Percentiles rank a stretch among this genome's conserved stretches.
phyloP scores from a whole-genome alignment of 495 filamentous ascomycete genomes.

The Neurospora sp. region DNA sequence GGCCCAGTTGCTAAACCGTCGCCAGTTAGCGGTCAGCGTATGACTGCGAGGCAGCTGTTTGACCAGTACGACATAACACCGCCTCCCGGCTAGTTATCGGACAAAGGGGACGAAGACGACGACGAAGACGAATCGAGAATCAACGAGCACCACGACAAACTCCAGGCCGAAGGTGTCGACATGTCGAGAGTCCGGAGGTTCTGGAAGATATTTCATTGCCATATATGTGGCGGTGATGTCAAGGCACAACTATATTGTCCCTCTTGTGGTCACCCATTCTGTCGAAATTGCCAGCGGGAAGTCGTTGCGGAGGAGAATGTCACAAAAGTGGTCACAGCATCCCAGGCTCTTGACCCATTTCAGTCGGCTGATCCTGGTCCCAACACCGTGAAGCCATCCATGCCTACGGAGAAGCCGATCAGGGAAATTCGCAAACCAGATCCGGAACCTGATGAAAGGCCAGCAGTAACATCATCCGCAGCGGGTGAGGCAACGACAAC shows the following conservation, averaged over 20 bases:
- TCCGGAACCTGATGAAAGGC: neutral
- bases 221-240: constrained; percentile 27
- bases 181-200: neutral
- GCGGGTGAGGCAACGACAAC: neutral
- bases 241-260: constrained; percentile 23
- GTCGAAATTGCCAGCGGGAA: constrained; percentile 20
- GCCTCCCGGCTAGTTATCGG: constrained; percentile 32
- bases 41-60: constrained; percentile 22
- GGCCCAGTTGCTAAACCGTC: neutral
- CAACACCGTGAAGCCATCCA: neutral
- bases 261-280: constrained; percentile 30
- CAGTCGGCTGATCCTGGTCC: neutral
- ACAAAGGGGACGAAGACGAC: constrained; percentile 22
- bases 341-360: neutral
- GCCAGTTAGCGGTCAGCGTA: neutral
- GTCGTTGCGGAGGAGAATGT: constrained; percentile 9
- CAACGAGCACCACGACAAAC: constrained; percentile 8
- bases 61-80: constrained; percentile 23
- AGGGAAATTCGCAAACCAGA: neutral
- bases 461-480: neutral
- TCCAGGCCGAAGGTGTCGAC: neutral
- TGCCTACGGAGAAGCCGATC: neutral
- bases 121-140: constrained; percentile 16
- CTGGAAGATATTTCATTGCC: constrained; percentile 28
- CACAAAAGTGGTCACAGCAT: constrained; percentile 1